These are phyloP conservation scores for Aquilaria malaccensis DNA, from an alignment of 345 rosid genomes.

Conservation along the genomic window DNA sequence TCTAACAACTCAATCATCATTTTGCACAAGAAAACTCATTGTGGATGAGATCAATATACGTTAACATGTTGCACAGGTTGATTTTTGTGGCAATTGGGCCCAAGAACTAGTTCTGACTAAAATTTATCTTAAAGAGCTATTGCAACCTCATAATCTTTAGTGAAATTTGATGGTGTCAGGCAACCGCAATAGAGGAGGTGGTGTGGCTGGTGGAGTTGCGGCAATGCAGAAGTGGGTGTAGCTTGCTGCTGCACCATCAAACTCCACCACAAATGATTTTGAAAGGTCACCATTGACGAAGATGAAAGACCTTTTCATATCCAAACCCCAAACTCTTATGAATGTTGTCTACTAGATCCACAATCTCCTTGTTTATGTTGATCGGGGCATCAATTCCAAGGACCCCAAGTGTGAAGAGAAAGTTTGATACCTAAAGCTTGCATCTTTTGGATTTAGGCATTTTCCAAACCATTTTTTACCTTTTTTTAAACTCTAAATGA, in stretches of 20 bases:
- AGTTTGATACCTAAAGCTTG: slow-evolving; percentile 17
- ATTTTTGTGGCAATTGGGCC: too few relatives aligned
- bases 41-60: too few relatives aligned
- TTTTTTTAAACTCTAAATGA: slow-evolving; percentile 40
- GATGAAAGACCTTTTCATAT: slow-evolving; percentile 86
- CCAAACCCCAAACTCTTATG: slow-evolving; percentile 77
- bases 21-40: too few relatives aligned
- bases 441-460: background rate
- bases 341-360: slow-evolving; percentile 83
- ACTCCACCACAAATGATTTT: slow-evolving; percentile 13
- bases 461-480: background rate
- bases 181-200: slow-evolving; percentile 24
- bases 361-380: slow-evolving; percentile 63
- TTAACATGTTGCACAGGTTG: too few relatives aligned
- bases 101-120: too few relatives aligned
- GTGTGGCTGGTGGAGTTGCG: slow-evolving; percentile 32
- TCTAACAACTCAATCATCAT: too few relatives aligned
- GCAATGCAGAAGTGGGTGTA: slow-evolving; percentile 30
- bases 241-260: slow-evolving; percentile 17
- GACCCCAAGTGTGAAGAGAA: slow-evolving; percentile 66
- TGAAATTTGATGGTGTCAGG: slow-evolving; percentile 7
- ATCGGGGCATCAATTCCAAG: slow-evolving; percentile 28
- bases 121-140: too few relatives aligned
- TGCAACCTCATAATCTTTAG: too few relatives aligned
- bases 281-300: slow-evolving; percentile 10